phyloP scores from a whole-genome alignment of 2,329 filamentous ascomycete species.

The Cryoendolithus antarcticus region DNA sequence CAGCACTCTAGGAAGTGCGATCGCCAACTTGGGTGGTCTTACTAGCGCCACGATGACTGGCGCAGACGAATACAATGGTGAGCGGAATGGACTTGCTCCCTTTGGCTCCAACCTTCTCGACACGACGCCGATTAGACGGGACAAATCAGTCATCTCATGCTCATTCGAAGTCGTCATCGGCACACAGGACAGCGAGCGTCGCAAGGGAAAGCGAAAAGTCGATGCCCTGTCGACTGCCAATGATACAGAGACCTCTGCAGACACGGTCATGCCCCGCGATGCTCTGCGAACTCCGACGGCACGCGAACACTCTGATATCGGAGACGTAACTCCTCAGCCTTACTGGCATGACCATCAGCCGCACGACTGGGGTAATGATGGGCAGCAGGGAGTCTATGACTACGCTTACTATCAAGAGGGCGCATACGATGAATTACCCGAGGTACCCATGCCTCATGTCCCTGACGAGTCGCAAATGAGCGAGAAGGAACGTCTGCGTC shows the following conservation, averaged over 20 bases:
- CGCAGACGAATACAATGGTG: conserved; percentile 3
- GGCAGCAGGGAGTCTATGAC: conserved; percentile 7
- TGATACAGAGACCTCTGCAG: not conserved
- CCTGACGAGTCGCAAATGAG: conserved; percentile 50
- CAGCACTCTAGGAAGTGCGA: conserved; percentile 52
- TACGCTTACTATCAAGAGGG: conserved; percentile 6
- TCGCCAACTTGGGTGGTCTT: conserved; percentile 15
- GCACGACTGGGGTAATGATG: conserved; percentile 8
- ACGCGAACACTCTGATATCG: not conserved
- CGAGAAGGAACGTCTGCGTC: conserved; percentile 70
- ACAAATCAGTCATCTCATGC: conserved; percentile 83
- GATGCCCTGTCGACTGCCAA: conserved; percentile 9
- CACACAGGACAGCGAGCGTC: conserved; percentile 60
- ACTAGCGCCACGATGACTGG: conserved; percentile 11
- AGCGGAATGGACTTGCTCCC: conserved; percentile 3
- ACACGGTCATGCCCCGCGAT: not conserved
- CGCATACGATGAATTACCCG: conserved; percentile 7
- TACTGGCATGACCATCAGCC: conserved; percentile 10
- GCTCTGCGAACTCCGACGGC: not conserved
- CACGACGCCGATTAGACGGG: conserved; percentile 71
- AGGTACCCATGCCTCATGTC: conserved; percentile 41
- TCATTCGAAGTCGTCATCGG: conserved; percentile 80
- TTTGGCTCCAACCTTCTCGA: conserved; percentile 58
- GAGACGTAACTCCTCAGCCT: not conserved
- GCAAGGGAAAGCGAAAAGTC: conserved; percentile 35